Evolutionary conservation across 176 grass and related monocot genomes (phyloP), one percentile per base, ranked within the genome.

Genomic region (Aegilops longissima): DNA sequence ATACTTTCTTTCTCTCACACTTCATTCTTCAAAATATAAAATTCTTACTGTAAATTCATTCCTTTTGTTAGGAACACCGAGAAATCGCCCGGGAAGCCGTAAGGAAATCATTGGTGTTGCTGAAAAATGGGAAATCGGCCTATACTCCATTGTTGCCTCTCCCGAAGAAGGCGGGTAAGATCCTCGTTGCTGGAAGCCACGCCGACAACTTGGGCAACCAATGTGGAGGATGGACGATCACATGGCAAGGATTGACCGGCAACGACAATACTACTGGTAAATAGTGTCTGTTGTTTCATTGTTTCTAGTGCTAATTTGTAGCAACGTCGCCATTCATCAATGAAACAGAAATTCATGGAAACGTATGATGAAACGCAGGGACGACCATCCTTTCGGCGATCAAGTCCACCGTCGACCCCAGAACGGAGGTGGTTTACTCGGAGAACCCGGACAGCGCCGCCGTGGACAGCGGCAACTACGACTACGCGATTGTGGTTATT

Each of bases 161-260:
- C 64, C 84, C 84, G 1, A 96, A 93, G 85, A 96, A 96, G 87
- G 84, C 89, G 0, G 54, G 75, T 12, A 93, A 93, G 70, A 93
- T 96, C 77, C 89, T 96, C 2, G 89, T 96, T 12, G 84, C 87
- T 0, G 94, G 94, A 51, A 91, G 87, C 82, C 89, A 96, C 58
- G 91, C 94, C 0, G 85, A 96, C 31, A 88, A 96, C 81, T 52
- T 96, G 51, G 94, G 91, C 36, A 80, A 73, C 42, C 94, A 96
- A 44, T 96, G 94, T 25, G 94, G 94, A 83, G 94, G 94, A 30
- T 96, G 94, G 91, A 96, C 94, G 0, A 91, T 93, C 31, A 80
- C 84, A 12, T 96, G 94, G 94, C 94, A 96, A 83, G 94, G 94
- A 66, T 23, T 78, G 23, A n/a, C 47, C 5, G 94, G 94, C 66